Percentiles rank a stretch among this genome's conserved stretches.
Conservation (phyloP, 129 eudicot species). For the Calendula officinalis region DNA sequence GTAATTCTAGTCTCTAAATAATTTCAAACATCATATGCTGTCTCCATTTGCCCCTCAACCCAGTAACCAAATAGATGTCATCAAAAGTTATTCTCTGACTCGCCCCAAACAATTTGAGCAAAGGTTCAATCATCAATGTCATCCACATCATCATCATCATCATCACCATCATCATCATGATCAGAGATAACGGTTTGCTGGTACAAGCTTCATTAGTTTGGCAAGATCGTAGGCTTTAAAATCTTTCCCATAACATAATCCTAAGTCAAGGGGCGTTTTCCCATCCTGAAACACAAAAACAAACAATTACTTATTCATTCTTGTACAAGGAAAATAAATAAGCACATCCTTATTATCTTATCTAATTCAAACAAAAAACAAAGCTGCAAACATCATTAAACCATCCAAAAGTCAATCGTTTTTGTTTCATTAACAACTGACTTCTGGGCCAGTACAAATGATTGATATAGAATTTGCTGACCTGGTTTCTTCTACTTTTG, state of each 20-base stretch:
- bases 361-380: background rate
- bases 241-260: conserved; percentile 87
- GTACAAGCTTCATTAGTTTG: conserved; percentile 81
- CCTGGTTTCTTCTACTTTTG: conserved; percentile 66
- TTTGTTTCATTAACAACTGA: background rate
- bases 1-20: background rate
- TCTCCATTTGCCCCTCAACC: background rate
- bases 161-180: conserved; percentile 2
- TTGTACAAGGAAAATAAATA: background rate
- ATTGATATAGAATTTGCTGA: conserved; percentile 14
- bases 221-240: conserved; percentile 87
- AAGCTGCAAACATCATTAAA: background rate
- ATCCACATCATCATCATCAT: conserved; percentile 3
- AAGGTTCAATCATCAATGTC: background rate
- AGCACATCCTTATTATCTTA: background rate
- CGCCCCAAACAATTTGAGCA: background rate
- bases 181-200: conserved; percentile 46
- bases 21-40: background rate
- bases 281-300: conserved; percentile 61
- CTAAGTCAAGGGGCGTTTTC: conserved; percentile 64
- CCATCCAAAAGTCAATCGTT: background rate
- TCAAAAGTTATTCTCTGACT: background rate
- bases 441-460: background rate
- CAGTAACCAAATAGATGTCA: background rate
- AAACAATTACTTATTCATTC: background rate